Evolutionary conservation across 495 filamentous ascomycete species (phyloP), one percentile per base, ranked within the genome.

Genomic region (Daldinia caldariorum): DNA sequence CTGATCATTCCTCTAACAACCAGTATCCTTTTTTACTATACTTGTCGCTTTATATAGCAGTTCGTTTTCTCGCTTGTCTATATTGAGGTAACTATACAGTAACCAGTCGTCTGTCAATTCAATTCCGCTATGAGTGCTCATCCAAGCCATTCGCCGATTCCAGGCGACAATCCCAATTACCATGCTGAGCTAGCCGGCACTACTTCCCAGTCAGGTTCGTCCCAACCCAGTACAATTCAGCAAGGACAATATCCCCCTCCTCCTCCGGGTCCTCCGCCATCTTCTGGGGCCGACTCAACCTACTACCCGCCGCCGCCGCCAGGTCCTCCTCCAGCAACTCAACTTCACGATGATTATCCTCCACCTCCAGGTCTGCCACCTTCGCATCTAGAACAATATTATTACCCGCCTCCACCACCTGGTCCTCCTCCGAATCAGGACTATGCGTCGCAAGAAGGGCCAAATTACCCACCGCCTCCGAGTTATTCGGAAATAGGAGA

Each of bases 271-370:
- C 53, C 45, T 43, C 61, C 61, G 13, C 34, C 54, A 3, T 38
- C 55, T 1, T 64, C 67, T 38, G 34, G 29, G 35, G 49, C 43
- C 47, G 61, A 59, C 13, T 43, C 47, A 26, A 58, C 58, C 13
- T 66, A 71, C 38, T 71, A 39, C 14, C 68, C 68, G 12, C 68
- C 67, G 1, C 67, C 67, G 2, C 67, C 67, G 31, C 60, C 60
- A 32, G 67, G 67, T n/a, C 67, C 59, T 55, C 66, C 66, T 47
- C 66, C 60, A 10, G 12, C 53, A 29, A 54, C 10, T 18, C 58
- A 63, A 18, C 34, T 53, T 37, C n/a, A 69, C 16, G 45, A 59
- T 37, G 29, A 63, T 32, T 61, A 60, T 29, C 62, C 69, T 13
- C 68, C 68, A 18, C 61, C 63, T 41, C 68, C 61, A 13, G 68